Base-by-base conservation (phyloP, 2,329 filamentous ascomycete genomes). In the Cladosporium sp. region DNA sequence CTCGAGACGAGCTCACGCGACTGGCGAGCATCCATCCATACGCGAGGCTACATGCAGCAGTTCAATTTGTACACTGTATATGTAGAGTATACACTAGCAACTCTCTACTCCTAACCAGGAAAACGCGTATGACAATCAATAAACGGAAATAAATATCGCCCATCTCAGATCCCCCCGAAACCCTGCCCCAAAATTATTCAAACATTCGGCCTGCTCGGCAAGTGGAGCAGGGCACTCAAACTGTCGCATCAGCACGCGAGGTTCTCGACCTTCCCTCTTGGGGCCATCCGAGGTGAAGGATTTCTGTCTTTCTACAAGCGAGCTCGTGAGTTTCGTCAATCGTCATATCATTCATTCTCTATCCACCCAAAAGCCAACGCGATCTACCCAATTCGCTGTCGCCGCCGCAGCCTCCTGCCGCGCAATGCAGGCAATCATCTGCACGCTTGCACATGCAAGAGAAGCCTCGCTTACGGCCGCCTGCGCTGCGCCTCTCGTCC, bases 381-480 rank as follows among this genome's bases (percentile, higher is more conserved):
- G 39, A 46, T 46, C 39, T 5, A 46, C 21, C 39, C 39, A 46
- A 23, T 13, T 46, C 39, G 14, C n/a, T 46, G n/a, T 46, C 39
- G 3, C 36, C n/a, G 36, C 18, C 18, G 39, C 39, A n/a, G n/a
- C n/a, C n/a, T n/a, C n/a, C 36, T 18, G 36, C 36, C 18, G 39
- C 39, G n/a, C 39, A 46, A 46, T 18, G 18, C 36, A 43, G n/a
- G 39, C 39, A 46, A 32, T 54, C 54, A 57, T 57, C 28, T 57
- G 54, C 54, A 57, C 54, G 18, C 51, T 32, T 56, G 25, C 51
- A 56, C 51, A 56, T 56, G 51, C 51, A 25, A 57, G 30, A 36
- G 32, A 39, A 39, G 54, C 28, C 30, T 57, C 54, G 54, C 54
- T 57, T 57, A 57, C 32, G 54, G 54, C 54, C 32, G 51, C n/a